Conservation (phyloP, 306 rosid species). For the Malus asiatica region DNA sequence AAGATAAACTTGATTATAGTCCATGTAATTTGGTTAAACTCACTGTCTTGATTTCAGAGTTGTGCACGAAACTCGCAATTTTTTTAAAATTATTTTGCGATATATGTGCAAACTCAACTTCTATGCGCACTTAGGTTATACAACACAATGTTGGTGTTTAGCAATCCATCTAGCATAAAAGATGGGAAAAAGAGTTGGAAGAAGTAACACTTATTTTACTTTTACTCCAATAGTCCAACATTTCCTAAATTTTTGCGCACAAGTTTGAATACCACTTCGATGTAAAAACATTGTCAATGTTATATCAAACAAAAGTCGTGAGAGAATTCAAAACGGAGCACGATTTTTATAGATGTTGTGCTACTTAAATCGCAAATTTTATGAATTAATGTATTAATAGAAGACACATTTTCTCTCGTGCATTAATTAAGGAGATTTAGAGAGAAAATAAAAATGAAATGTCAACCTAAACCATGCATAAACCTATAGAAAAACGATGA, state of each 20-base stretch:
- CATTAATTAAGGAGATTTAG: neutral
- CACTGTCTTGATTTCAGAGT: slow-evolving; percentile 40
- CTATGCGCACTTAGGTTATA: neutral
- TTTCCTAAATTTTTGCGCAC: neutral
- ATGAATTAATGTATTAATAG: neutral
- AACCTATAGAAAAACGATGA: no score
- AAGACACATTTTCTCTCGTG: neutral
- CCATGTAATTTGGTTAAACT: slow-evolving; percentile 7
- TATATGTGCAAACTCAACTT: neutral
- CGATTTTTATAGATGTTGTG: neutral
- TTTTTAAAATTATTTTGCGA: neutral
- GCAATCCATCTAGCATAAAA: neutral
- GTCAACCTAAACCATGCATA: no score
- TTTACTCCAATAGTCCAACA: neutral
- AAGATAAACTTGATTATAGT: slow-evolving; percentile 23
- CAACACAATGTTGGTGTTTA: neutral
- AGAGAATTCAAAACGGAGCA: neutral
- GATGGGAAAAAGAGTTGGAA: neutral
- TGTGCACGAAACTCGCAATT: neutral
- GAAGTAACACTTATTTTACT: neutral
- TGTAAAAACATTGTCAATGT: neutral
- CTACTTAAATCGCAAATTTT: no score
- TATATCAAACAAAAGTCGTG: no score
- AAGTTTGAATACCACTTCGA: neutral
- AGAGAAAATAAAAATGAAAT: neutral